phyloP scores from a whole-genome alignment of 345 rosid species.

The Abelmoschus esculentus region DNA sequence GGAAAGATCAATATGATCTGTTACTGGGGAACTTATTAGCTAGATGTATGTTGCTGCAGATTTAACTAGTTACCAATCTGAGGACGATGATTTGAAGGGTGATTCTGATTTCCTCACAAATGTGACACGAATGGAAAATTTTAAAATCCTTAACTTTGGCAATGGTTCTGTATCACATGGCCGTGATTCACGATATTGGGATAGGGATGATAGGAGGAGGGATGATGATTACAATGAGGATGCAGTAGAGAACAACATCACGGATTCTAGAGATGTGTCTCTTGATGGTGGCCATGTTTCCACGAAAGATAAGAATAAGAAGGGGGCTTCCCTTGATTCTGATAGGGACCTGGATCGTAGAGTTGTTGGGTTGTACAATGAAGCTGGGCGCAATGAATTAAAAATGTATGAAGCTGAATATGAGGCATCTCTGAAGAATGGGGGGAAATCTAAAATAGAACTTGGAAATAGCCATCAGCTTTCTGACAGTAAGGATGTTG shows the following conservation, averaged over 20 bases:
- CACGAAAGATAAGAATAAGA: constrained; percentile 16
- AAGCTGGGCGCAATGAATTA: constrained; percentile 78
- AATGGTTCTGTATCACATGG: constrained; percentile 58
- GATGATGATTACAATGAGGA: constrained; percentile 79
- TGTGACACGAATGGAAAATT: constrained; percentile 55
- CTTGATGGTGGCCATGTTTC: constrained; percentile 20
- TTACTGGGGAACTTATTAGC: background rate
- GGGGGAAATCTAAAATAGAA: constrained; percentile 19
- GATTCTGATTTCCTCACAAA: constrained; percentile 72
- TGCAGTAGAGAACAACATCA: constrained; percentile 29
- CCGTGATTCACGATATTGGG: constrained; percentile 90
- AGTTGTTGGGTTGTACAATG: constrained; percentile 72
- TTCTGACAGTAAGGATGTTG: constrained; percentile 20
- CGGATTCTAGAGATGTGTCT: constrained; percentile 20
- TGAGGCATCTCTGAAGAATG: constrained; percentile 57
- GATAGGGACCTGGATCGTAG: constrained; percentile 22
- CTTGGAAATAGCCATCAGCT: constrained; percentile 17
- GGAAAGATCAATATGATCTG: background rate
- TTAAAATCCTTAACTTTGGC: constrained; percentile 66
- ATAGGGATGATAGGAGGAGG: constrained; percentile 89
- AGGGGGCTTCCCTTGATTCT: constrained; percentile 24
- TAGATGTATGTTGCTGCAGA: constrained; percentile 29
- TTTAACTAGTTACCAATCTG: constrained; percentile 18
- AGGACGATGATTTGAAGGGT: constrained; percentile 33
- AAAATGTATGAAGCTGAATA: constrained; percentile 74